These are phyloP conservation scores for Globisporangium sylvaticum DNA, from an alignment of 352 stramenopile genomes.

Conservation along the genomic window DNA sequence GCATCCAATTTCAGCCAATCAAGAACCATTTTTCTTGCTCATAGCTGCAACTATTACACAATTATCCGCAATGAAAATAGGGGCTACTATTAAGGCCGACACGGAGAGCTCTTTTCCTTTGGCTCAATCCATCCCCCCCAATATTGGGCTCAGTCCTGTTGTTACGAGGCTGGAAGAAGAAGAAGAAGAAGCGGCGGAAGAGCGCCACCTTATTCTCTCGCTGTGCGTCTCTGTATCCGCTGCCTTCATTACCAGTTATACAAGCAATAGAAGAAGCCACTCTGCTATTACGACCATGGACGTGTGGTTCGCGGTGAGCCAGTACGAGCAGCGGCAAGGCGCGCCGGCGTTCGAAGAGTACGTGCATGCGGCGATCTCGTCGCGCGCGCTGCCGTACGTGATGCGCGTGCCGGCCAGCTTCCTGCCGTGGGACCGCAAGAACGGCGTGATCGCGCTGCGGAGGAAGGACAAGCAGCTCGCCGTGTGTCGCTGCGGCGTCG, in stretches of 20 bases:
- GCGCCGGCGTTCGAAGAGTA: constrained; percentile 58
- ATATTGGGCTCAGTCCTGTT: background rate
- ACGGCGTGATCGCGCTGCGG: constrained; percentile 68
- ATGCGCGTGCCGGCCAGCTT: constrained; percentile 66
- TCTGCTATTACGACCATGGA: constrained; percentile 38
- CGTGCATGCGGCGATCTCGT: constrained; percentile 47
- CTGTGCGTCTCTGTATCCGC: background rate
- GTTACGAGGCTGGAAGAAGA: background rate
- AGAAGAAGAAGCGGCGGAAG: background rate
- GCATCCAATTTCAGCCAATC: constrained; percentile 3
- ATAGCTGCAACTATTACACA: background rate
- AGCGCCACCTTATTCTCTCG: background rate
- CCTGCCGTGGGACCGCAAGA: constrained; percentile 60
- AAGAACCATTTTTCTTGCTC: background rate
- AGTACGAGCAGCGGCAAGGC: constrained; percentile 49
- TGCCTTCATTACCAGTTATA: too few relatives aligned
- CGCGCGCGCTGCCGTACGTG: constrained; percentile 35
- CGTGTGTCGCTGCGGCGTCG: constrained; percentile 75
- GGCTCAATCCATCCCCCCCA: background rate
- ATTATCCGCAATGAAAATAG: background rate
- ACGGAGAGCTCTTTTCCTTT: background rate
- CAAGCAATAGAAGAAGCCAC: background rate
- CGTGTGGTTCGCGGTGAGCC: constrained; percentile 61
- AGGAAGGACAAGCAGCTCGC: constrained; percentile 64
- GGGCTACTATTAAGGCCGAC: background rate